phyloP scores from a whole-genome alignment of 2,329 filamentous ascomycete species.

The Botrytis pseudocinerea region DNA sequence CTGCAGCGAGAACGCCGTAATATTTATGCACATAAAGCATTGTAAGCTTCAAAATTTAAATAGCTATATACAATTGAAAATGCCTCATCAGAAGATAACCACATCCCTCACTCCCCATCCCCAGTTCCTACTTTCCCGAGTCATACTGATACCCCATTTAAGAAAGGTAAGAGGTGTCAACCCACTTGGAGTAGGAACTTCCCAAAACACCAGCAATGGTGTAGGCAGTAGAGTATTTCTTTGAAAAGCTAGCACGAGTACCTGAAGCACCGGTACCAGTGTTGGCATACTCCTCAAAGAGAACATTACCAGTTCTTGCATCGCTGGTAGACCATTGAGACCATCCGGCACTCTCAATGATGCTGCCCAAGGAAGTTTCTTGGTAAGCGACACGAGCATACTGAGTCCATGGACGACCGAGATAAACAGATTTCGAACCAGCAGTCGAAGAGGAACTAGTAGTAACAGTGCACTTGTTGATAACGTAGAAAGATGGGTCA shows the following conservation, averaged over 20 bases:
- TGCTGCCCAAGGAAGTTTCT: constrained; percentile 47
- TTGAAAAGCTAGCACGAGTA: constrained; percentile 50
- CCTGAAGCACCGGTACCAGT: constrained; percentile 52
- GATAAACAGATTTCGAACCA: constrained; percentile 46
- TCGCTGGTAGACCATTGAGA: constrained; percentile 47
- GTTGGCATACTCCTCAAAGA: constrained; percentile 56
- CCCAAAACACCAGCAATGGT: constrained; percentile 49
- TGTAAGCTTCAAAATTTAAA: neutral
- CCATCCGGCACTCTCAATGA: constrained; percentile 56
- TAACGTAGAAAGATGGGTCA: constrained; percentile 53
- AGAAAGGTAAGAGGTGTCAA: constrained; percentile 46
- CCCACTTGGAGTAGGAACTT: constrained; percentile 45
- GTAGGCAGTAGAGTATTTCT: constrained; percentile 45
- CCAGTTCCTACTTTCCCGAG: neutral
- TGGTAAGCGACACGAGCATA: constrained; percentile 55
- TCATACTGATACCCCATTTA: constrained; percentile 20
- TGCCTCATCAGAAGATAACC: neutral
- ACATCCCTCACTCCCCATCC: neutral
- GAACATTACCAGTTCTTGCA: constrained; percentile 49
- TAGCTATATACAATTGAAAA: constrained; percentile 6
- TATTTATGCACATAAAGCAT: neutral
- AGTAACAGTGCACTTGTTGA: constrained; percentile 48
- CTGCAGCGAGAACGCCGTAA: neutral
- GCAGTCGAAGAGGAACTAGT: constrained; percentile 45
- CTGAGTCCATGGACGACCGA: constrained; percentile 55